Evolutionary conservation across 345 rosid genomes (phyloP).

Genomic region (Acer campestre): DNA sequence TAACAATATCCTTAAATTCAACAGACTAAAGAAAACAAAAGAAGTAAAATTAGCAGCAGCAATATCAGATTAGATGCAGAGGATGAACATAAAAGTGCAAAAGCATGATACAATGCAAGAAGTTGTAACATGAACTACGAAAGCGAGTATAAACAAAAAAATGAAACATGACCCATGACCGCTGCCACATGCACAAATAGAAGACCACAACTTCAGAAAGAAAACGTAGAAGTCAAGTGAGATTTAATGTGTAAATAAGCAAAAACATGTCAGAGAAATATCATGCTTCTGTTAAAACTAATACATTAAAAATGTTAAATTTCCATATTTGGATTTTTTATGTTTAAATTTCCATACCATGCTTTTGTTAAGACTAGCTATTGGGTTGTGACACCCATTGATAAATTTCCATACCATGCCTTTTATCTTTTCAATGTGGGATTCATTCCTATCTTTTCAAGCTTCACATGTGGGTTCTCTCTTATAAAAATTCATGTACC

Average conservation of each 20-base stretch:
- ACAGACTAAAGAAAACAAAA: slow-evolving; percentile 45
- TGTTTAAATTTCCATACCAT: too few relatives aligned
- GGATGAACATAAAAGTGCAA: slow-evolving; percentile 2
- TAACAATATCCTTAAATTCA: slow-evolving; percentile 88
- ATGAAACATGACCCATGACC: neutral
- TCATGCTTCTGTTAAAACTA: too few relatives aligned
- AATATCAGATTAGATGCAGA: neutral
- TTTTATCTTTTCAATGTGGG: too few relatives aligned
- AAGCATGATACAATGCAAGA: slow-evolving; percentile 2
- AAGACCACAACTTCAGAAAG: neutral
- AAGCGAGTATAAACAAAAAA: neutral
- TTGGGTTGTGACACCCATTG: too few relatives aligned
- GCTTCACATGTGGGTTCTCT: too few relatives aligned
- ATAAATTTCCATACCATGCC: too few relatives aligned
- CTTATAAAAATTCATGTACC: too few relatives aligned
- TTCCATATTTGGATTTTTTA: too few relatives aligned
- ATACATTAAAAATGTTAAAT: too few relatives aligned
- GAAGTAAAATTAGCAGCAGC: slow-evolving; percentile 1
- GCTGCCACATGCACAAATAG: slow-evolving; percentile 1
- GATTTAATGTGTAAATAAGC: neutral
- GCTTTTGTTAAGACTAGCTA: too few relatives aligned
- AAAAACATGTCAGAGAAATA: neutral
- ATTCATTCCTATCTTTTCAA: too few relatives aligned
- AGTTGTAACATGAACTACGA: neutral
- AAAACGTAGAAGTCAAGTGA: neutral